Evolutionary conservation across 2,329 filamentous ascomycete genomes (phyloP).

Genomic region (Trichophyton mentagrophytes): DNA sequence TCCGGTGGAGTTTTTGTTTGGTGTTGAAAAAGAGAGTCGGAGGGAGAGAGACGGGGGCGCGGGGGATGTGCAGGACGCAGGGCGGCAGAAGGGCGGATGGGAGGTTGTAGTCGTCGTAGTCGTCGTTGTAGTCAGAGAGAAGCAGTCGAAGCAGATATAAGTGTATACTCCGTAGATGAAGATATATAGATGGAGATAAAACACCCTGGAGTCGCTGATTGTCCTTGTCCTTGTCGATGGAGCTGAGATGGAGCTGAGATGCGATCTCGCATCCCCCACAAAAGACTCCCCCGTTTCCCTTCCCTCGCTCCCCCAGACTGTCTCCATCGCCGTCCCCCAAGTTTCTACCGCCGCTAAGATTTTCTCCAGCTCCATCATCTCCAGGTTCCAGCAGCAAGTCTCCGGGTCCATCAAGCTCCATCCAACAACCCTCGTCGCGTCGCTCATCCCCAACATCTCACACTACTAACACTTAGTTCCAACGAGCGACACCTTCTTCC

Average conservation of each 20-base stretch:
- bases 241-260: not conserved
- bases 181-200: no score
- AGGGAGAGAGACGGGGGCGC: not conserved
- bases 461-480: not conserved
- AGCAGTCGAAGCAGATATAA: not conserved
- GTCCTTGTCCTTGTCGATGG: no score
- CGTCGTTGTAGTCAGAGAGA: not conserved
- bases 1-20: not conserved
- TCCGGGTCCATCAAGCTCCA: not conserved
- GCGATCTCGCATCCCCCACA: not conserved
- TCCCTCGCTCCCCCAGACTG: no score
- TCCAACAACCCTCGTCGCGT: not conserved
- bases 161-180: no score
- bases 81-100: not conserved
- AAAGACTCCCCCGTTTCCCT: not conserved
- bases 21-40: no score
- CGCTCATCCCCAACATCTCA: not conserved
- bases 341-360: no score
- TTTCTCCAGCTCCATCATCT: not conserved
- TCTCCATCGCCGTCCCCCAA: no score
- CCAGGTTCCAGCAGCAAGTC: not conserved
- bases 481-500: not conserved
- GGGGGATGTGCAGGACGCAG: not conserved
- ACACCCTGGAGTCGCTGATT: no score
- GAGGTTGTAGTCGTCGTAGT: not conserved